Base-by-base conservation (phyloP, 371 early-diverging fungal species). In the Syncephalastrum racemosum region DNA sequence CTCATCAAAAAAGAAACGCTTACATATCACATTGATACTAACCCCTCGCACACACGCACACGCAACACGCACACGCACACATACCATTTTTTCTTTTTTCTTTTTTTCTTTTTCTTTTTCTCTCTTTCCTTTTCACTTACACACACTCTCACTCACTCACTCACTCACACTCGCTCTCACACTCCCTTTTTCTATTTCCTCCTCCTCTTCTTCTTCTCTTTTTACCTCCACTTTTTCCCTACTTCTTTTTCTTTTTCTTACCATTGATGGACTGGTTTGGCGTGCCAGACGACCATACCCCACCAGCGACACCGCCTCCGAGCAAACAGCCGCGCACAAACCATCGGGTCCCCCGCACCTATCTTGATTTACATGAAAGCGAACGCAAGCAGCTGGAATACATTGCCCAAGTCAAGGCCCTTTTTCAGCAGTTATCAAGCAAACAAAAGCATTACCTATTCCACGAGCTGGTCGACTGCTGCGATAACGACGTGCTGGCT, bases 401-500 rank as follows among this genome's bases (percentile, higher is more conserved):
- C 49, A 57, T 62, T 27, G 50, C 57, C 53, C 56, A 57, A 46
- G 63, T 58, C 49, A 62, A 58, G 50, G 66, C 60, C n/a, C 58
- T 66, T 2, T 74, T 72, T 50, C 67, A 63, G 42, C 73, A 73
- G 39, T 63, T 79, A 4, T 47, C 53, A 4, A 31, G 60, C 12
- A 63, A 62, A 16, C 79, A 79, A 59, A 63, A 73, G 31, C 71
- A 73, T 31, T 54, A 61, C 15, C 60, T 79, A 36, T 41, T 79
- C 1, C 60, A 68, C 39, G 81, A 79, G 53, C 66, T 86, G 4
- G 65, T 86, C 55, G 69, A 73, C 53, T 62, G 73, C 52, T 86
- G 84, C 60, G 77, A 77, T 55, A 83, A 73, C 55, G 68, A 77
- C 16, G 80, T 85, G 47, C 77, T 87, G 43, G 75, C 80, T 27